phyloP scores from a whole-genome alignment of 805 yeast genomes.

The Starmerella scarabaei region DNA sequence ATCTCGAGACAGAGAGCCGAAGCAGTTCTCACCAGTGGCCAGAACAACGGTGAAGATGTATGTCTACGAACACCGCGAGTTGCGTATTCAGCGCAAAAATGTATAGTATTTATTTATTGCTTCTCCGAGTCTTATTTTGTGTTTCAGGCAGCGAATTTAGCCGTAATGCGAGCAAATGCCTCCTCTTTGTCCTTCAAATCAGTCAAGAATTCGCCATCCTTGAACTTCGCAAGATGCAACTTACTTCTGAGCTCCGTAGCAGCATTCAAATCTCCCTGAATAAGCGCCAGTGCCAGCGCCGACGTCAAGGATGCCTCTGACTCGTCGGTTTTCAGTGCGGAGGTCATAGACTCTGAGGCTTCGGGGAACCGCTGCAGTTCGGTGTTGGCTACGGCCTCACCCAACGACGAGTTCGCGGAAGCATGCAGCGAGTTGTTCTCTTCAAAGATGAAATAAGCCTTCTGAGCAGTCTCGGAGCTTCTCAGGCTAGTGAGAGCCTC shows the following conservation, averaged over 20 bases:
- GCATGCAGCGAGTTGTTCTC: constrained; percentile 37
- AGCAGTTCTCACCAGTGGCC: no score
- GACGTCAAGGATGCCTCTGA: constrained; percentile 40
- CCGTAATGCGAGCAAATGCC: constrained; percentile 52
- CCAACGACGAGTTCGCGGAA: constrained; percentile 44
- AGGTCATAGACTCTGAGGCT: constrained; percentile 44
- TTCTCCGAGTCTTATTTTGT: no score
- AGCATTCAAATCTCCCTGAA: constrained; percentile 33
- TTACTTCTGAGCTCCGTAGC: constrained; percentile 7
- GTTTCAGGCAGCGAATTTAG: constrained; percentile 20
- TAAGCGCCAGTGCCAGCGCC: constrained; percentile 47
- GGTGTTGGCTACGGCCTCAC: constrained; percentile 61
- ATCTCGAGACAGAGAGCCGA: no score
- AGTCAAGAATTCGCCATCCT: constrained; percentile 38
- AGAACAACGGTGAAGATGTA: neutral
- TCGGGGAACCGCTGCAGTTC: constrained; percentile 73
- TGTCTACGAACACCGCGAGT: constrained; percentile 9
- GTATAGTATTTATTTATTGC: neutral
- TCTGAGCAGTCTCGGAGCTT: constrained; percentile 26
- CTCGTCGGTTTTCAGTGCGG: constrained; percentile 29
- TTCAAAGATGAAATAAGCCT: constrained; percentile 41
- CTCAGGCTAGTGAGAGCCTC: constrained; percentile 57
- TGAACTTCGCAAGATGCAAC: constrained; percentile 34
- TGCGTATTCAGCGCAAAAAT: constrained; percentile 2
- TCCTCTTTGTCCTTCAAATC: constrained; percentile 51